A percentile compares a stretch with the other conserved stretches of the same genome.
Conservation (phyloP, 179 eudicot species). For the Dionaea muscipula region DNA sequence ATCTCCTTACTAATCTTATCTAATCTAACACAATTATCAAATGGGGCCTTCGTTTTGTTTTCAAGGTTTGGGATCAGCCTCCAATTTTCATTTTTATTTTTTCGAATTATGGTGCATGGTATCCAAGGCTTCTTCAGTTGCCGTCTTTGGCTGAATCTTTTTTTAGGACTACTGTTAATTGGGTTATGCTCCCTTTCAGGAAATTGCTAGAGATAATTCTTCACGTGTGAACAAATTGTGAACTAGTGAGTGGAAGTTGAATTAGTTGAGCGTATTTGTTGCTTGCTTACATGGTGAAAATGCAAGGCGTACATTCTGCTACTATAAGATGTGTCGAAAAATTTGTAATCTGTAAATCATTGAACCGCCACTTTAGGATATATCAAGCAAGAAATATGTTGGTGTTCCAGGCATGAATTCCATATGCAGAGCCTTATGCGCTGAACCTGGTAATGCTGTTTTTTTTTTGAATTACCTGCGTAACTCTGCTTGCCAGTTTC, state of each 20-base stretch:
- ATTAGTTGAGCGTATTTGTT: background rate
- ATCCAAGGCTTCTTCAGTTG: too few relatives aligned
- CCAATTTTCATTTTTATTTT: too few relatives aligned
- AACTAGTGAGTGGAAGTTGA: background rate
- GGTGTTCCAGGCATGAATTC: conserved; percentile 96
- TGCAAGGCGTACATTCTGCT: background rate
- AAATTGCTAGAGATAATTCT: too few relatives aligned
- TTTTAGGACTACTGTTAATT: too few relatives aligned
- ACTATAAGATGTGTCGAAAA: background rate
- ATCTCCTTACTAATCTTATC: too few relatives aligned
- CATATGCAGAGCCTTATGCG: conserved; percentile 63
- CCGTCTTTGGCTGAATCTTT: too few relatives aligned
- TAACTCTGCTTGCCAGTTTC: background rate
- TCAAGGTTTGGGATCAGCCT: too few relatives aligned
- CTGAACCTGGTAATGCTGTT: conserved; percentile 48
- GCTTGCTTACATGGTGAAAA: background rate
- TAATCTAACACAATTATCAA: too few relatives aligned
- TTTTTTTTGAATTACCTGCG: background rate
- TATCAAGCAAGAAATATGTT: conserved; percentile 56
- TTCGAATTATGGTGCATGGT: too few relatives aligned
- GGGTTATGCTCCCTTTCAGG: too few relatives aligned
- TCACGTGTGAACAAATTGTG: background rate
- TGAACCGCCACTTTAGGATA: conserved; percentile 35
- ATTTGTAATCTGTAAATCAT: background rate
- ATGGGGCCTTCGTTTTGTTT: too few relatives aligned